Evolutionary conservation across 306 rosid species (phyloP).

Genomic region (Psophocarpus tetragonolobus): DNA sequence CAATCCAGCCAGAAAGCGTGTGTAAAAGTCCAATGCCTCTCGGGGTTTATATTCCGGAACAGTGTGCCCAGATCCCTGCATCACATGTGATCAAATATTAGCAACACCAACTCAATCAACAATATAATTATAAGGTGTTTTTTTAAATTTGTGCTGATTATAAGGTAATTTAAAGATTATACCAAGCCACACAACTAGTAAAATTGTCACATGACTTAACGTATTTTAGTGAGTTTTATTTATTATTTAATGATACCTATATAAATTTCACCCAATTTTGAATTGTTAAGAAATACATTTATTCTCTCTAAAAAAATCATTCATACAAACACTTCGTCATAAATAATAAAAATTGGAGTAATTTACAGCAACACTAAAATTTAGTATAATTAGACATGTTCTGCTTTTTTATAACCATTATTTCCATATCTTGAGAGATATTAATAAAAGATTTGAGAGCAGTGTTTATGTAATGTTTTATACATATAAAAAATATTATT

Average conservation of each 20-base stretch:
- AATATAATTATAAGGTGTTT: background rate
- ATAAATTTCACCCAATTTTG: background rate
- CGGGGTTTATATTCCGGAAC: slow-evolving; percentile 91
- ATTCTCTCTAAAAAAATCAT: no score
- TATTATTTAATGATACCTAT: no score
- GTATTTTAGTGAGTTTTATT: background rate
- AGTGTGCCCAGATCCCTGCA: slow-evolving; percentile 93
- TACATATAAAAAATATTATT: no score
- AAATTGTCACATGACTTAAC: background rate
- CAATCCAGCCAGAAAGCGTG: slow-evolving; percentile 66
- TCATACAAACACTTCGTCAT: background rate
- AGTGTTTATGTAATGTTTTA: no score
- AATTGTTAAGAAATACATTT: background rate
- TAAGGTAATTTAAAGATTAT: no score
- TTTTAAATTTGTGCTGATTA: no score
- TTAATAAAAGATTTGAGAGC: no score
- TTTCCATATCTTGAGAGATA: no score
- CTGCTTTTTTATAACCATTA: no score
- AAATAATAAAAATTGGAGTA: background rate
- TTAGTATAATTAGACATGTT: no score
- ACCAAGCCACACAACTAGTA: background rate
- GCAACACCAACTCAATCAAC: background rate
- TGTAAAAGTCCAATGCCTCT: slow-evolving; percentile 78
- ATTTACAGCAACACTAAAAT: no score
- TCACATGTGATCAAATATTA: slow-evolving; percentile 33